A percentile compares a stretch with the other conserved stretches of the same genome.
Evolutionary conservation across 169 alveolate species (phyloP).

Genomic region (Cryptosporidium muris): DNA sequence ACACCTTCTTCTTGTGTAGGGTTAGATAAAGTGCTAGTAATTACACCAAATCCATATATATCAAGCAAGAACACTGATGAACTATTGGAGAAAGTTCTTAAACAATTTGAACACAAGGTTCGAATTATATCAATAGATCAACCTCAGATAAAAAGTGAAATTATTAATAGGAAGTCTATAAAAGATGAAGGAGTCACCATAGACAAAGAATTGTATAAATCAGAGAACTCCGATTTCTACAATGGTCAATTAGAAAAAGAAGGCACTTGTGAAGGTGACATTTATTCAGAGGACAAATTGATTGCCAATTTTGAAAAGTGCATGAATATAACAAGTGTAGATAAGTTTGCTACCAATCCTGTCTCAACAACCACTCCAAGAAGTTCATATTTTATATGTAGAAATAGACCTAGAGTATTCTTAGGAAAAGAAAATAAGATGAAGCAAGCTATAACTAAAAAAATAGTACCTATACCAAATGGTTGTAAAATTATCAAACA

Average conservation of each 20-base stretch:
- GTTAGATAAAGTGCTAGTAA: not conserved
- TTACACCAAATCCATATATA: conserved; percentile 63
- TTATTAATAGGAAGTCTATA: not conserved
- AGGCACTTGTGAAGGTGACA: not conserved
- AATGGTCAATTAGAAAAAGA: not conserved
- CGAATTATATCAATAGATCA: conserved; percentile 23
- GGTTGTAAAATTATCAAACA: conserved; percentile 26
- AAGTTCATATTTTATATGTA: conserved; percentile 35
- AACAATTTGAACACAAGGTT: conserved; percentile 13
- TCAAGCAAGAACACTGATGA: conserved; percentile 19
- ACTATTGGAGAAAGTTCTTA: conserved; percentile 20
- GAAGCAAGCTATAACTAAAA: not conserved
- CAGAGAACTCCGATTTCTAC: not conserved
- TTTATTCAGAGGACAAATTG: not conserved
- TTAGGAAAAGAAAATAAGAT: conserved; percentile 9
- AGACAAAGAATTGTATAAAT: not conserved
- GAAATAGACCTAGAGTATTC: conserved; percentile 41
- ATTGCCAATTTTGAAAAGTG: not conserved
- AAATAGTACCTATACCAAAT: not conserved
- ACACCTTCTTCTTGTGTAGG: not conserved
- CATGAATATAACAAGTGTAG: not conserved
- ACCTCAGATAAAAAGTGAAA: conserved; percentile 24
- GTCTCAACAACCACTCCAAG: not conserved
- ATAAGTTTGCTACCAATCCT: not conserved
- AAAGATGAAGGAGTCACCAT: not conserved